Conservation (phyloP, 768 basidiomycete species). For the Boletus vermiculosoides region DNA sequence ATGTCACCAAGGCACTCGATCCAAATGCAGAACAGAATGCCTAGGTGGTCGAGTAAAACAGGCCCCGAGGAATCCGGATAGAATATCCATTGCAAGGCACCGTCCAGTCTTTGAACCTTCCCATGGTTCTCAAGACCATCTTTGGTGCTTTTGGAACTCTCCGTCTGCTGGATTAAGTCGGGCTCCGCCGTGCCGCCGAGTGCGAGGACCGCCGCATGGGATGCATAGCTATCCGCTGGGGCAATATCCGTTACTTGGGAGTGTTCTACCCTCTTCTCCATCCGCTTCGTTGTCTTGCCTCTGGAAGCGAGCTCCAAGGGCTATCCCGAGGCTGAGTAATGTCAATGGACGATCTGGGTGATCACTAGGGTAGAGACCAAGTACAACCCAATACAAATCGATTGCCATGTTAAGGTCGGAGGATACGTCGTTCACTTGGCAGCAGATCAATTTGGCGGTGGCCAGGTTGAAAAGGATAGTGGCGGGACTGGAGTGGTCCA, state of each 20-base stretch:
- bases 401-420: neutral
- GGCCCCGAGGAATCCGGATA: neutral
- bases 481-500: neutral
- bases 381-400: neutral
- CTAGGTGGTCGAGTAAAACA: neutral
- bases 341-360: neutral
- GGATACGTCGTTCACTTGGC: neutral
- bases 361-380: neutral
- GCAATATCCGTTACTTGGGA: neutral
- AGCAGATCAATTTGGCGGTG: neutral
- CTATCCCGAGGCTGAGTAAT: neutral
- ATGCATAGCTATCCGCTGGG: neutral
- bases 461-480: neutral
- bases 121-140: neutral
- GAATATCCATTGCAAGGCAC: neutral
- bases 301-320: neutral
- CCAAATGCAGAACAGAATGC: neutral
- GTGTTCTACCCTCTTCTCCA: neutral
- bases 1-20: neutral
- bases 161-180: neutral
- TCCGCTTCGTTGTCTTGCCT: neutral
- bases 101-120: neutral
- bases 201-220: neutral
- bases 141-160: neutral
- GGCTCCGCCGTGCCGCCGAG: neutral